Conservation (phyloP, 1,284 basidiomycete species). For the Earliella scabrosa region DNA sequence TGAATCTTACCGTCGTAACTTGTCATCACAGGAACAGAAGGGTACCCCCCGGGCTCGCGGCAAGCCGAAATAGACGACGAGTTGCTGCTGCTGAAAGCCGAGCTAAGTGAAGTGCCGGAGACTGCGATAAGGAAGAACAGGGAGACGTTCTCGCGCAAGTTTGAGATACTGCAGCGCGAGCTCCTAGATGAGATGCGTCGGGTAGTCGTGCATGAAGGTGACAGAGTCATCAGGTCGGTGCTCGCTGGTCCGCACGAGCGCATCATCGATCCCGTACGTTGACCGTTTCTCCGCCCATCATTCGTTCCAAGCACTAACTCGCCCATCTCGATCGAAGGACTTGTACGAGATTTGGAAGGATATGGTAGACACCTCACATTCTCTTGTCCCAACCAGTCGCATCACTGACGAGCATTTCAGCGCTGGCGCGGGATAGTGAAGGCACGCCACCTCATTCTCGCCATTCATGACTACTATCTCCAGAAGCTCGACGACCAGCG, state of each 20-base stretch:
- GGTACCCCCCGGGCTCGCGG: too few relatives aligned
- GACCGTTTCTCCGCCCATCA: too few relatives aligned
- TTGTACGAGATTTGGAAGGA: constrained; percentile 34
- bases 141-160: constrained; percentile 33
- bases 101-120: constrained; percentile 29
- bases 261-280: constrained; percentile 31
- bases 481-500: constrained; percentile 26
- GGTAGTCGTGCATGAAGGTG: constrained; percentile 28
- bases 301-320: background rate
- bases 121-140: constrained; percentile 31
- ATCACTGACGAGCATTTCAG: constrained; percentile 24
- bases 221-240: constrained; percentile 31
- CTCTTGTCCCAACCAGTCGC: background rate
- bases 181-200: constrained; percentile 26
- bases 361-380: constrained; percentile 26
- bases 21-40: too few relatives aligned
- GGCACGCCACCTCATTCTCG: constrained; percentile 39
- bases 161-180: constrained; percentile 31
- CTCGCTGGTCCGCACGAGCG: constrained; percentile 33
- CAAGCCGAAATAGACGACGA: background rate
- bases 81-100: constrained; percentile 33
- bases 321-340: constrained; percentile 8
- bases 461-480: constrained; percentile 39
- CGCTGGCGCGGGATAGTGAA: constrained; percentile 41
- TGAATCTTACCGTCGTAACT: too few relatives aligned